A percentile compares a stretch with the other conserved stretches of the same genome.
These are phyloP conservation scores for Linnemannia schmuckeri DNA, from an alignment of 192 early-diverging fungal genomes.

Conservation along the genomic window DNA sequence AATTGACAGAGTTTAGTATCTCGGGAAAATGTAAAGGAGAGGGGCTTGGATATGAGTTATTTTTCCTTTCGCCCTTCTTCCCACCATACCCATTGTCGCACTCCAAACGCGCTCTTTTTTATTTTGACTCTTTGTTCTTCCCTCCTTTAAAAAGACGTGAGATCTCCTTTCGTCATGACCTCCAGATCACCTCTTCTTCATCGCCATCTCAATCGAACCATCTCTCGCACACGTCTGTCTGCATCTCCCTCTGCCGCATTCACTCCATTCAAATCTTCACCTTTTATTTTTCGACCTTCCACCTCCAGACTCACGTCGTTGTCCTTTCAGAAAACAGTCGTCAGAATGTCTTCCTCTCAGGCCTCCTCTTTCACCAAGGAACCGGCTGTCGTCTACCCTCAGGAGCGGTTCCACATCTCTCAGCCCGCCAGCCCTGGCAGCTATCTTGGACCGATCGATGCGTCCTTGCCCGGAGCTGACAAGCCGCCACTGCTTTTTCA, in stretches of 20 bases:
- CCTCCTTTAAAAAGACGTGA: neutral
- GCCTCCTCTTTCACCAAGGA: neutral
- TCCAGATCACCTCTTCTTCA: neutral
- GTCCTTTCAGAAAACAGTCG: neutral
- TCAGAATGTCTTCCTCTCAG: neutral
- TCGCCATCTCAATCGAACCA: neutral
- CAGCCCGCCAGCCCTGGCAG: slow-evolving; percentile 25
- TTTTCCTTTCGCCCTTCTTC: no score
- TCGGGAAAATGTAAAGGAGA: no score
- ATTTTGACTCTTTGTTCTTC: neutral
- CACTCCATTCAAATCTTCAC: neutral
- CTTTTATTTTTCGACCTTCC: neutral
- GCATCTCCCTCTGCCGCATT: neutral
- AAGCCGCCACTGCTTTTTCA: slow-evolving; percentile 66
- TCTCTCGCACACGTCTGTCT: slow-evolving; percentile 5
- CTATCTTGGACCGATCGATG: slow-evolving; percentile 35
- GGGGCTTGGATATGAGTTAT: no score
- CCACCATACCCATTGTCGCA: neutral
- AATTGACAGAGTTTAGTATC: no score
- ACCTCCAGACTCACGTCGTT: neutral
- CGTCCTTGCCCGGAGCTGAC: slow-evolving; percentile 8
- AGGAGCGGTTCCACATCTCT: slow-evolving; percentile 21
- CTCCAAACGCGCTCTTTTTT: neutral
- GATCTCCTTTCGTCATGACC: neutral
- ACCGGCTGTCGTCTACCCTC: neutral